Evolutionary conservation across 768 basidiomycete species (phyloP), one percentile per base, ranked within the genome.

Genomic region (Lepiota brunneoincarnata): DNA sequence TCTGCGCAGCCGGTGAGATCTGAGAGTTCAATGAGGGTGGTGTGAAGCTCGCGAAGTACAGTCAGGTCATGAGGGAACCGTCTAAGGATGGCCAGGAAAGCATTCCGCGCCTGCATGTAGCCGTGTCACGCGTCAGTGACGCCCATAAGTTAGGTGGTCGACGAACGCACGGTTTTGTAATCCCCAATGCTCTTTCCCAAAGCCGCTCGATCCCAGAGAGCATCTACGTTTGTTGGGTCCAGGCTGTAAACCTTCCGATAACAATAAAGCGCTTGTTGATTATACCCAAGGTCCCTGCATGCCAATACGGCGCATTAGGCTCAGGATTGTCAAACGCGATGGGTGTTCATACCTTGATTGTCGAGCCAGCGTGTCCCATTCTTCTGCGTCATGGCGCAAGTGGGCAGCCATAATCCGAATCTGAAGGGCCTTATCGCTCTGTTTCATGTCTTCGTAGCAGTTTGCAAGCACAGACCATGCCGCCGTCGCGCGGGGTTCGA

Each of bases 231-330:
- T 6, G 78, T 76, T 1, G 91, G 89, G 63, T 96, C 87, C 20
- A 90, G 73, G 54, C 79, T 83, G 61, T 87, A 80, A 1, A 90
- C 82, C 64, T 97, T 95, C 0, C 87, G 78, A 64, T 90, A 91
- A 64, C 96, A 98, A 64, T 98, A 98, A 34, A 97, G 67, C 2
- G 93, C 91, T 68, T 98, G 93, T 55, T 93, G 89, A 41, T 83
- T 79, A 56, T 83, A 84, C 1, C 88, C 89, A 21, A 84, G 66
- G 12, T 83, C 83, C 59, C 92, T 86, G 56, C 0, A 46, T 28
- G 10, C 45, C 41, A 49, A 42, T 17, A 35, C 24, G 37, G 2
- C 11, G 18, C 6, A 12, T 6, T 50, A 41, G 6, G 1, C 39
- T 9, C 23, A 23, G 12, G 10, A 39, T 14, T 24, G 17, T 2